phyloP scores from a whole-genome alignment of 306 rosid genomes.

The Luffa acutangula region DNA sequence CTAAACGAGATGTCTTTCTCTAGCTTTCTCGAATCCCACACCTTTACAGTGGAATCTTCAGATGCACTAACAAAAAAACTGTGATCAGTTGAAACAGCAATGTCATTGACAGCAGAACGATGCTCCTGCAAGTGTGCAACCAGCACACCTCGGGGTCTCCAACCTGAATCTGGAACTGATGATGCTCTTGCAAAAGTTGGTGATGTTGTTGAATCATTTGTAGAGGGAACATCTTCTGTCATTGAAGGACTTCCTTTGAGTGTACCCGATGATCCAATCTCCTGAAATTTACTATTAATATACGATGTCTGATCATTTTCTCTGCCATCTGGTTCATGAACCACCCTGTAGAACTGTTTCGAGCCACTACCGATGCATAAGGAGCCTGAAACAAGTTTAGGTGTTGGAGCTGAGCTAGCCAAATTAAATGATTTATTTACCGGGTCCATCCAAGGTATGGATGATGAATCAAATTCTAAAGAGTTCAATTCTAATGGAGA shows the following conservation, averaged over 20 bases:
- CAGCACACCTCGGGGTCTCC: conserved; percentile 95
- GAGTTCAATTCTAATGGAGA: conserved; percentile 62
- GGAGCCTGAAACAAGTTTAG: conserved; percentile 87
- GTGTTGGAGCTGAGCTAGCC: conserved; percentile 86
- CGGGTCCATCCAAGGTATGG: conserved; percentile 89
- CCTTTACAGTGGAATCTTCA: conserved; percentile 91
- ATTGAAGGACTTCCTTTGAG: conserved; percentile 42
- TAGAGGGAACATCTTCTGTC: conserved; percentile 45
- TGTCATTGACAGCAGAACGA: conserved; percentile 77
- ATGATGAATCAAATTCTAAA: conserved; percentile 68
- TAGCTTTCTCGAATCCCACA: conserved; percentile 90
- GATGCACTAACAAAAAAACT: conserved; percentile 89
- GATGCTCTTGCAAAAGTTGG: conserved; percentile 53
- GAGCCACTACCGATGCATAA: conserved; percentile 65
- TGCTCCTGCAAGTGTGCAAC: conserved; percentile 99
- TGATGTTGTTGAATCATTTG: conserved; percentile 53
- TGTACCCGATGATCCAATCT: conserved; percentile 44
- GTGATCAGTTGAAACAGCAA: conserved; percentile 84
- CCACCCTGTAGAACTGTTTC: conserved; percentile 90
- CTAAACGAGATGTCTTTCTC: conserved; percentile 96
- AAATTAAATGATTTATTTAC: conserved; percentile 72
- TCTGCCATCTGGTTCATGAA: conserved; percentile 92
- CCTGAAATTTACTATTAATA: conserved; percentile 54
- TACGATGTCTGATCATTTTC: conserved; percentile 62
- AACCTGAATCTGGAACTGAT: conserved; percentile 74